Base-by-base conservation (phyloP, 345 rosid genomes). In the Murraya paniculata region DNA sequence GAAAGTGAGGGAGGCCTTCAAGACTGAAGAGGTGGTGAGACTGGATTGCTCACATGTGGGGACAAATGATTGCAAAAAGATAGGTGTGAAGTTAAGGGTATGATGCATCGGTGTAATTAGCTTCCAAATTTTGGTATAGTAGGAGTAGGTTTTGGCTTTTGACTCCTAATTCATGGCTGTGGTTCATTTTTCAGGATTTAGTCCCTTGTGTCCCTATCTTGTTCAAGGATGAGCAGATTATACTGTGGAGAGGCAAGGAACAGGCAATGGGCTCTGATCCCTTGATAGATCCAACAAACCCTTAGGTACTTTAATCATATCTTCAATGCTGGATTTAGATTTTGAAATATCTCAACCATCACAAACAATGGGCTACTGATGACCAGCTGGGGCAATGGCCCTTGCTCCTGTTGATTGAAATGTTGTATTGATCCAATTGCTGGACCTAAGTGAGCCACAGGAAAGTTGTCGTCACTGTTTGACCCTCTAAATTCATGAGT, bases 151-250 rank as follows among this genome's bases (percentile, higher is more conserved):
- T 56, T 6, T 4, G 72, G 73, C 31, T 74, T 39, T 71, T 39
- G 16, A 16, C 72, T 62, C 48, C 35, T 45, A 62, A 50, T 30
- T 35, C 71, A 68, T 81, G 72, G 10, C 35, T 8, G 14, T 7
- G 2, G 71, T 57, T 77, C 77, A 16, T 53, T 60, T 79, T 61
- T 65, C 88, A 93, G 98, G 97, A 90, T 87, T 81, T 91, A 90
- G 95, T 93, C 31, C 98, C 96, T 24, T 92, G 93, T 64, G 82
- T 90, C 72, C 99, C 98, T 11, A 88, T 95, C 78, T 73, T 93
- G 82, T 90, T 95, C 76, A 93, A 90, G 91, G 98, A 90, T 59
- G 97, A 91, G 76, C 98, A 95, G 81, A 91, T 92, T 65, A 84
- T 93, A 82, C 88, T 93, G 75, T 95, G 97, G 98, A 88, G 87